These are phyloP conservation scores for Xylaria hypoxylon DNA, from an alignment of 2,329 filamentous ascomycete species.

Conservation along the genomic window DNA sequence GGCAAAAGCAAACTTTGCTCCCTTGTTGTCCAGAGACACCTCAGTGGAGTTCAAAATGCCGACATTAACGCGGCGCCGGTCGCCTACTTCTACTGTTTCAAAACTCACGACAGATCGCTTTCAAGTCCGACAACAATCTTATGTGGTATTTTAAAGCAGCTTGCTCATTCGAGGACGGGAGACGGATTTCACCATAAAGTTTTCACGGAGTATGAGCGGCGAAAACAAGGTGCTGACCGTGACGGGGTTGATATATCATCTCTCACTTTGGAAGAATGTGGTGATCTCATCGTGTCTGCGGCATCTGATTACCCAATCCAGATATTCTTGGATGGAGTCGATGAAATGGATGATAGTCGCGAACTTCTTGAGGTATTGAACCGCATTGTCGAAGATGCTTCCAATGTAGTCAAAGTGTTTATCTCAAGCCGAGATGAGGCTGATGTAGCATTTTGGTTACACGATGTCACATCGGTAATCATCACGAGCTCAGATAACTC, in stretches of 20 bases:
- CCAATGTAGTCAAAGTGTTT: not conserved
- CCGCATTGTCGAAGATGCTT: not conserved
- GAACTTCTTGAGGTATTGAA: not conserved
- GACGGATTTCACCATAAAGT: not conserved
- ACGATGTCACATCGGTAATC: not conserved
- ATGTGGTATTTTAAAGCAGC: not conserved
- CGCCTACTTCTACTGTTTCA: not conserved
- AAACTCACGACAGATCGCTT: not conserved
- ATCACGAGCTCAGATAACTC: constrained; percentile 1
- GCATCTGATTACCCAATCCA: not conserved
- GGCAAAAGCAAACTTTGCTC: not conserved
- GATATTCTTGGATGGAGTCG: not conserved
- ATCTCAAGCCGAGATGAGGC: not conserved
- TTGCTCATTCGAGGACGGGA: not conserved
- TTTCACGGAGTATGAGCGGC: not conserved
- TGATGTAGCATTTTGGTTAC: not conserved
- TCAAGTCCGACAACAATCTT: not conserved
- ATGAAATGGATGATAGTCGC: not conserved
- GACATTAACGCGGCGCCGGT: not conserved
- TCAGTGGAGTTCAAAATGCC: not conserved
- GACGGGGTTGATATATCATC: constrained; percentile 2
- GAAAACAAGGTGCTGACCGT: not conserved
- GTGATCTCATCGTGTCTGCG: not conserved
- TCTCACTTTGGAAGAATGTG: constrained; percentile 1
- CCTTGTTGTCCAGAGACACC: not conserved